Percentiles rank a stretch among this genome's conserved stretches.
These are phyloP conservation scores for Eucalyptus marginata DNA, from an alignment of 345 rosid species.

Conservation along the genomic window DNA sequence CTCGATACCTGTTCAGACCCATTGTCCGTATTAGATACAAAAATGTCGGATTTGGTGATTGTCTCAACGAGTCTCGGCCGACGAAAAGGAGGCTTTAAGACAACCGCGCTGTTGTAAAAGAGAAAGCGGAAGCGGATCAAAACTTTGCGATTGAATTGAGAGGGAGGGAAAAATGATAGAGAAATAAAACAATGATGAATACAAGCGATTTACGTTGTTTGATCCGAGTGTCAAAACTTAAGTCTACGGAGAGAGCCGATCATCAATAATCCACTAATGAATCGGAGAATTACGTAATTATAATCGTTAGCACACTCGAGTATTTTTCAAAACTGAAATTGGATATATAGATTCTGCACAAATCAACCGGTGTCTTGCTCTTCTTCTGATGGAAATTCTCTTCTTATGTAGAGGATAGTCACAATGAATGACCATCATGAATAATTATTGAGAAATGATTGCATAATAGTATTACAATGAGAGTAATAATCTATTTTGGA, in stretches of 20 bases:
- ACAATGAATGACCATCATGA: neutral
- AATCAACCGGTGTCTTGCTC: neutral
- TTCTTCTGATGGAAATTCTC: neutral
- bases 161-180: neutral
- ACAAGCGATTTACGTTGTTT: neutral
- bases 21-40: neutral
- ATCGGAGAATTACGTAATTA: neutral
- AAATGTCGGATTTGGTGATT: neutral
- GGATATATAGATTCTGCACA: neutral
- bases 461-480: rapidly evolving
- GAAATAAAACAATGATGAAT: neutral
- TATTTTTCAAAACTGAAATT: neutral
- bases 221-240: rapidly evolving
- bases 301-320: neutral
- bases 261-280: neutral
- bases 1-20: neutral
- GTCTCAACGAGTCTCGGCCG: neutral
- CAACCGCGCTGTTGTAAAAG: neutral
- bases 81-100: neutral
- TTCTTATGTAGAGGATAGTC: neutral
- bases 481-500: too few species aligned
- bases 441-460: neutral
- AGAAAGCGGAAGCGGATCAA: neutral
- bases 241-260: neutral
- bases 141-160: neutral